Base-by-base conservation (phyloP, 176 grass and related monocot genomes). In the Pharus latifolius region DNA sequence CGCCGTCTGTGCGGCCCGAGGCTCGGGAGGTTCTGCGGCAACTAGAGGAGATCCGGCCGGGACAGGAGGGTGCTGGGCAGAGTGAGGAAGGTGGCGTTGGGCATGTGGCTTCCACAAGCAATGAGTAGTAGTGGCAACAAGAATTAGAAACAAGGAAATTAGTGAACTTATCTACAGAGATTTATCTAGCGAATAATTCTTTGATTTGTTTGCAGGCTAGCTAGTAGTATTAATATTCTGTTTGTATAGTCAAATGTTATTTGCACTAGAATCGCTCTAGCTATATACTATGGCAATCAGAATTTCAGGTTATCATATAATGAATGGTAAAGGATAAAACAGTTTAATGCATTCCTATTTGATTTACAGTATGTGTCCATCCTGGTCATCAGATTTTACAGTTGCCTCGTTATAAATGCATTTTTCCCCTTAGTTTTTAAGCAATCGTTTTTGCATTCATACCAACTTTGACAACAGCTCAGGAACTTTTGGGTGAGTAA, bases 41-140 rank as follows among this genome's bases (percentile, higher is more conserved):
- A 69, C 85, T 96, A 2, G 82, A 92, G 85, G 63, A 92, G 85
- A 92, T 96, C 74, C 79, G 53, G 42, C 85, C 92, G 5, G 88
- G 87, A 11, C 6, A 19, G 1, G 92, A 86, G 2, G 65, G 25
- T 2, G 75, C 18, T 10, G 74, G 74, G 1, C 52, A 54, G 8
- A 77, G 79, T 3, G 85, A 83, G 3, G 63, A 63, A 68, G 62
- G 40, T 60, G 67, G 43, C 26, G 27, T 25, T 1, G 19, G 17
- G 8, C 67, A 68, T 51, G 49, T 78, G 27, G 61, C 78, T 35
- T 69, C 76, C n/a, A 63, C 72, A 33, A 80, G 41, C 29, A 70
- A 75, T 9, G 87, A 75, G 67, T 82, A 79, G 60, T 16, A 25
- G 27, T 13, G 34, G 49, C 44, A 20, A 8, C 60, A 41, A 18